Percentiles rank a stretch among this genome's conserved stretches.
Conservation (phyloP, 805 yeast genomes). For the Candida berthetii region DNA sequence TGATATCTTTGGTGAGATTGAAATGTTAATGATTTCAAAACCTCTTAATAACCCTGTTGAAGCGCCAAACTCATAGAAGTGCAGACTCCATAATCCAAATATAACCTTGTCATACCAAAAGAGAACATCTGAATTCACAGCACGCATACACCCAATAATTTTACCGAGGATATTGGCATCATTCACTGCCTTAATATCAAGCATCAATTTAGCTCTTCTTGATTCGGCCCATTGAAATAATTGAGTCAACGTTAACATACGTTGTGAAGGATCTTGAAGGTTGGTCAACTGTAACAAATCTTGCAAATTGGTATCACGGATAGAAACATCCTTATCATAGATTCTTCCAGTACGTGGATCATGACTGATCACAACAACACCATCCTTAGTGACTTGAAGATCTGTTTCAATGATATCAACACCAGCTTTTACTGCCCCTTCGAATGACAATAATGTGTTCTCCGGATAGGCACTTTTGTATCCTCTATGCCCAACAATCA, state of each 20-base stretch:
- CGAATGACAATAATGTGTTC: slow-evolving; percentile 38
- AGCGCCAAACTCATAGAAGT: slow-evolving; percentile 37
- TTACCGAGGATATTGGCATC: slow-evolving; percentile 34
- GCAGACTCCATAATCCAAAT: slow-evolving; percentile 48
- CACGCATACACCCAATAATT: slow-evolving; percentile 27
- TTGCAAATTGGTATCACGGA: slow-evolving; percentile 28
- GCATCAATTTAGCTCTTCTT: slow-evolving; percentile 28
- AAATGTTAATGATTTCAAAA: slow-evolving; percentile 28
- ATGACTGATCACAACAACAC: slow-evolving; percentile 48
- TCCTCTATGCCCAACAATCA: slow-evolving; percentile 8
- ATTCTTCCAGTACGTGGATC: slow-evolving; percentile 37
- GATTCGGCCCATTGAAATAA: slow-evolving; percentile 31
- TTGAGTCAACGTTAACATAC: slow-evolving; percentile 36
- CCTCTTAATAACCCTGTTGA: slow-evolving; percentile 29
- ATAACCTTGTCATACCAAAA: slow-evolving; percentile 41
- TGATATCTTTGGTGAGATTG: slow-evolving; percentile 27
- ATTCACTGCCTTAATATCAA: slow-evolving; percentile 46
- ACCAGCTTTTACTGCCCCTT: slow-evolving; percentile 40
- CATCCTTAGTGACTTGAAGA: slow-evolving; percentile 46
- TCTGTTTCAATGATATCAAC: slow-evolving; percentile 39
- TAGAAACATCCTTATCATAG: slow-evolving; percentile 32
- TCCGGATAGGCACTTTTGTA: slow-evolving; percentile 31
- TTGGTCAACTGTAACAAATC: slow-evolving; percentile 31
- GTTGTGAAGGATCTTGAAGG: slow-evolving; percentile 23
- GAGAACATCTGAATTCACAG: slow-evolving; percentile 28